Percentiles rank a stretch among this genome's conserved stretches.
Conservation (phyloP, 331 rosid species). For the Quercus lobata region DNA sequence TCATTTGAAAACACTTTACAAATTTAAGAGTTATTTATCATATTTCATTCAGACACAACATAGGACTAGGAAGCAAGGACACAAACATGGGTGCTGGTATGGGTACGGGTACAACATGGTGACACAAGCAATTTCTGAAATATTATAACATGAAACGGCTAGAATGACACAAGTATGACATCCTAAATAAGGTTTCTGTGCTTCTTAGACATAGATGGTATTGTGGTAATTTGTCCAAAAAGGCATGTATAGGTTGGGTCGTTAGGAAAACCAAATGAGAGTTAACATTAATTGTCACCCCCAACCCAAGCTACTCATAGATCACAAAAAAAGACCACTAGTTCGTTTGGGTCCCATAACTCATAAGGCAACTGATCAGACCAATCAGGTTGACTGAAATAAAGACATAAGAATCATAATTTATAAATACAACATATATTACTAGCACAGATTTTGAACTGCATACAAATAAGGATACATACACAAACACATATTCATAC, state of each 20-base stretch:
- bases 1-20: neutral
- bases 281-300: neutral
- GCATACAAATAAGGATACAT: no score
- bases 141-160: no score
- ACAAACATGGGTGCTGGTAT: no score
- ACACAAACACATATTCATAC: no score
- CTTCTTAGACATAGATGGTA: neutral
- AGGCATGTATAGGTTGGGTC: no score
- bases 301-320: neutral
- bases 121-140: no score
- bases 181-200: no score
- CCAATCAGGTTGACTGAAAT: neutral
- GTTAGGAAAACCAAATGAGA: no score
- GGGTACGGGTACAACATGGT: no score
- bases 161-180: accelerated
- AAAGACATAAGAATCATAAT: neutral
- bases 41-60: neutral
- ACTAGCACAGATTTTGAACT: neutral
- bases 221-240: neutral
- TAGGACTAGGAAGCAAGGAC: neutral
- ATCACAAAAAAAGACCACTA: neutral
- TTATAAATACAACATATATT: neutral
- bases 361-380: neutral
- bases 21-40: neutral
- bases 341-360: neutral